phyloP scores from a whole-genome alignment of 2,329 filamentous ascomycete species.

The Botrytis hyacinthi region DNA sequence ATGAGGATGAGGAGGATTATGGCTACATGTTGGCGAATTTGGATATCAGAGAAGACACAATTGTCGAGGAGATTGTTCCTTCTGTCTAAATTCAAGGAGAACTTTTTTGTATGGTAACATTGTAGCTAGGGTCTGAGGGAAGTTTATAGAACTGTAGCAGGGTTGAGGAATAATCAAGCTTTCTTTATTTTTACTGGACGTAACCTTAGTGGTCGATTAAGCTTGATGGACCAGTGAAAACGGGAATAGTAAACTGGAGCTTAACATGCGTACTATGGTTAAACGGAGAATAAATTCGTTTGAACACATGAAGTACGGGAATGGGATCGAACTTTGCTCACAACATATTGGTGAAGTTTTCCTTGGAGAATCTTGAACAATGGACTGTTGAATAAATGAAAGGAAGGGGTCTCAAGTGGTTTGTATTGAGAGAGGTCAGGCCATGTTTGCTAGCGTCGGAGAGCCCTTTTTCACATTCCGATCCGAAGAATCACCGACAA shows the following conservation, averaged over 20 bases:
- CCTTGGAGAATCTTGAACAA: not conserved
- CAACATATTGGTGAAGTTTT: not conserved
- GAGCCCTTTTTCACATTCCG: not conserved
- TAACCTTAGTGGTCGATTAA: not conserved
- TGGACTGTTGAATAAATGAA: not conserved
- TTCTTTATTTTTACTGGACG: not conserved
- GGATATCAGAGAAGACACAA: not conserved
- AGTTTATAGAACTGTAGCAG: not conserved
- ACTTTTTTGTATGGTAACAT: not conserved
- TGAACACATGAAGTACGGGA: too few relatives aligned
- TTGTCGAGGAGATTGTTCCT: not conserved
- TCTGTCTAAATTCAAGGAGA: not conserved
- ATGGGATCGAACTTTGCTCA: not conserved
- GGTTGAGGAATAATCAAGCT: not conserved
- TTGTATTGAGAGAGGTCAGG: not conserved
- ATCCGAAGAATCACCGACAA: constrained; percentile 8
- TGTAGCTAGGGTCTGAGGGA: not conserved
- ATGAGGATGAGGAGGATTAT: not conserved
- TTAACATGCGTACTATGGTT: not conserved
- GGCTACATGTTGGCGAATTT: not conserved
- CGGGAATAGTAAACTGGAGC: not conserved
- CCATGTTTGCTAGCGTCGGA: not conserved
- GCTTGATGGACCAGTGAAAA: not conserved
- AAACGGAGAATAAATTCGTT: too few relatives aligned
- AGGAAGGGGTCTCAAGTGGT: not conserved